Conservation (phyloP, 2,329 filamentous ascomycete species). For the Calycina herbarum region DNA sequence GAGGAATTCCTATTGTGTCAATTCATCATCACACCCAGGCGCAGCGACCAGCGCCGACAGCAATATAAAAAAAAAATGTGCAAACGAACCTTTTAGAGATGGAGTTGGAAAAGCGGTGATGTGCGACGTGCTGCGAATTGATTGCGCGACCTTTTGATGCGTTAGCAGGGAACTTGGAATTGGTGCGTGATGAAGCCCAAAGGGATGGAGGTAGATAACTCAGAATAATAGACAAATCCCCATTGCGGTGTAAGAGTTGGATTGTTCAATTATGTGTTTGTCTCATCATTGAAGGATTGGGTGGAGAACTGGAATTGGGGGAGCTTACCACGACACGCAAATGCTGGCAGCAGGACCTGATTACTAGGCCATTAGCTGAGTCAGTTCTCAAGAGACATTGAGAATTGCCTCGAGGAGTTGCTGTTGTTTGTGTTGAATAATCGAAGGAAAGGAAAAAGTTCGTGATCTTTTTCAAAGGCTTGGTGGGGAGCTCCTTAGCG, state of each 20-base stretch:
- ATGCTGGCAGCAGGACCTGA: background rate
- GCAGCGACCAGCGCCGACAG: slow-evolving; percentile 3
- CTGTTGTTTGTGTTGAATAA: background rate
- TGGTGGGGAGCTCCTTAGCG: background rate
- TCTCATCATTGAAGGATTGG: slow-evolving; percentile 41
- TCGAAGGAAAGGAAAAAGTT: slow-evolving; percentile 7
- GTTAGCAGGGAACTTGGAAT: slow-evolving; percentile 3
- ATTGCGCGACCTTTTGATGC: background rate
- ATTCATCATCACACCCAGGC: slow-evolving; percentile 39
- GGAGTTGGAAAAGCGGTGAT: background rate
- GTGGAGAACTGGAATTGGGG: slow-evolving; percentile 15
- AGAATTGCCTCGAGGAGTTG: background rate
- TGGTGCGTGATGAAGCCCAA: background rate
- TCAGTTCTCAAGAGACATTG: background rate
- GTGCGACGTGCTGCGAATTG: background rate
- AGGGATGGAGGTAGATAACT: slow-evolving; percentile 25
- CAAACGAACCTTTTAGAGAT: slow-evolving; percentile 34
- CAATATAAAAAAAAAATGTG: slow-evolving; percentile 10
- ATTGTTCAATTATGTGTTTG: slow-evolving; percentile 43
- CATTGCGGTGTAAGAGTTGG: slow-evolving; percentile 44
- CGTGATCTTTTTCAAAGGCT: slow-evolving; percentile 7
- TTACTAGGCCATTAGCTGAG: background rate
- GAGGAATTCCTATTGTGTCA: slow-evolving; percentile 41
- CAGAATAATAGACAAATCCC: slow-evolving; percentile 41
- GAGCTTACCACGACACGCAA: slow-evolving; percentile 21